These are phyloP conservation scores for Phytophthora megakarya DNA, from an alignment of 352 stramenopile genomes.

Conservation along the genomic window DNA sequence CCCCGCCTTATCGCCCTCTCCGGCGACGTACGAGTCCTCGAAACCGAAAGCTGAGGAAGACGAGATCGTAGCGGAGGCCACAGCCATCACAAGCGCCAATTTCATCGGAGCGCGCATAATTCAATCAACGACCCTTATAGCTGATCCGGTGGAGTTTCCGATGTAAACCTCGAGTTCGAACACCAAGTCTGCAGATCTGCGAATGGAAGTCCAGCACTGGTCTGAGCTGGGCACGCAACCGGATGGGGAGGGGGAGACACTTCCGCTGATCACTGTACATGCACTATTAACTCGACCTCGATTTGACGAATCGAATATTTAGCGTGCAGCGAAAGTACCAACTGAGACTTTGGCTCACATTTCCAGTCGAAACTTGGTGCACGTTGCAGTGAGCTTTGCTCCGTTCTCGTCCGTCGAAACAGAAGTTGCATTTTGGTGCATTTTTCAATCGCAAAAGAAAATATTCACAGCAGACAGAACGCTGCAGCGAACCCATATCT, in stretches of 20 bases:
- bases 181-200: conserved; percentile 30
- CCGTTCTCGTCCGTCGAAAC: conserved; percentile 25
- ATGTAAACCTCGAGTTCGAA: conserved; percentile 25
- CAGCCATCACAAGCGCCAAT: conserved; percentile 31
- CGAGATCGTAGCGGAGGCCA: conserved; percentile 29
- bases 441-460: conserved; percentile 16
- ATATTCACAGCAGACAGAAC: conserved; percentile 24
- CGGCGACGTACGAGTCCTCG: conserved; percentile 30
- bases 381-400: conserved; percentile 21
- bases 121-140: conserved; percentile 1
- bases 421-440: conserved; percentile 10
- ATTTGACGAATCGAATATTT: conserved; percentile 36
- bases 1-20: conserved; percentile 28
- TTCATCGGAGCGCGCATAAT: conserved; percentile 33
- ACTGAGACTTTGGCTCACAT: not conserved
- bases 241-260: conserved; percentile 28
- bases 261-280: conserved; percentile 32
- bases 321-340: conserved; percentile 29
- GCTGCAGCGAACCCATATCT: conserved; percentile 14
- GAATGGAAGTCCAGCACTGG: conserved; percentile 10
- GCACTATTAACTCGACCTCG: conserved; percentile 4
- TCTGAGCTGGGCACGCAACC: conserved; percentile 29
- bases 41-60: conserved; percentile 26
- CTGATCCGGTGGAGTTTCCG: too few relatives aligned
- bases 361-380: conserved; percentile 18